Percentiles rank a stretch among this genome's conserved stretches.
Conservation (phyloP, 139 green algal genomes). For the Gonium pectorale region DNA sequence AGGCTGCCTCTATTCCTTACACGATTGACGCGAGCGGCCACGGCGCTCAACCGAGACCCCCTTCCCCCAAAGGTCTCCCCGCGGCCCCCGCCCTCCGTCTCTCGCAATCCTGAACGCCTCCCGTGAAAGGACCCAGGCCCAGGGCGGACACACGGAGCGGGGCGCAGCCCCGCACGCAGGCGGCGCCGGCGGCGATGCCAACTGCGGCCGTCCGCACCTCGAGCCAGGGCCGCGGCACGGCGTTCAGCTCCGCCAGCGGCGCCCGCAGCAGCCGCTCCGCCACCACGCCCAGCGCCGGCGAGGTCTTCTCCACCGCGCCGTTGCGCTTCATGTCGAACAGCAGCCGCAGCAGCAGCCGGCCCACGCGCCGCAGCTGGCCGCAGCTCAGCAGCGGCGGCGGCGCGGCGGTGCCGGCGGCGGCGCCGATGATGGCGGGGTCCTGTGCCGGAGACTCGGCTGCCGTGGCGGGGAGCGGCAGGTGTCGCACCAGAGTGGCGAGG, state of each 20-base stretch:
- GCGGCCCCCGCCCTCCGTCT: too few species aligned
- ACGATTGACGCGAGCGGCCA: too few species aligned
- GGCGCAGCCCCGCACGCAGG: too few species aligned
- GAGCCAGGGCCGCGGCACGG: slow-evolving; percentile 65
- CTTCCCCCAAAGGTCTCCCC: too few species aligned
- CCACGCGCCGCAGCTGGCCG: slow-evolving; percentile 64
- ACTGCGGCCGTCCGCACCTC: neutral
- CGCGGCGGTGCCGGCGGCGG: too few species aligned
- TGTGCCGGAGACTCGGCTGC: neutral
- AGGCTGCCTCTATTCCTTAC: too few species aligned
- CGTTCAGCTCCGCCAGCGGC: slow-evolving; percentile 37
- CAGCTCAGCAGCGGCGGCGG: slow-evolving; percentile 53
- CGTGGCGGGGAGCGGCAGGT: slow-evolving; percentile 59
- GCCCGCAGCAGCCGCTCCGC: slow-evolving; percentile 69
- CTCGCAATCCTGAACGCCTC: too few species aligned
- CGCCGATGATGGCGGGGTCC: neutral
- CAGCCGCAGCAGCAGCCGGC: slow-evolving; percentile 69
- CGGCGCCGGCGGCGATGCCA: too few species aligned
- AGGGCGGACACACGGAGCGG: too few species aligned
- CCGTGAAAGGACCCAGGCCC: too few species aligned
- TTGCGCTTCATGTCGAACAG: slow-evolving; percentile 89
- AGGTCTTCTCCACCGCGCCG: slow-evolving; percentile 86
- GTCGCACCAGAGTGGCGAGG: slow-evolving; percentile 65
- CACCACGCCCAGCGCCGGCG: slow-evolving; percentile 74
- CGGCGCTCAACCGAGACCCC: too few species aligned